phyloP scores from a whole-genome alignment of 257 asterid genomes.

The Solanum sejunctum region DNA sequence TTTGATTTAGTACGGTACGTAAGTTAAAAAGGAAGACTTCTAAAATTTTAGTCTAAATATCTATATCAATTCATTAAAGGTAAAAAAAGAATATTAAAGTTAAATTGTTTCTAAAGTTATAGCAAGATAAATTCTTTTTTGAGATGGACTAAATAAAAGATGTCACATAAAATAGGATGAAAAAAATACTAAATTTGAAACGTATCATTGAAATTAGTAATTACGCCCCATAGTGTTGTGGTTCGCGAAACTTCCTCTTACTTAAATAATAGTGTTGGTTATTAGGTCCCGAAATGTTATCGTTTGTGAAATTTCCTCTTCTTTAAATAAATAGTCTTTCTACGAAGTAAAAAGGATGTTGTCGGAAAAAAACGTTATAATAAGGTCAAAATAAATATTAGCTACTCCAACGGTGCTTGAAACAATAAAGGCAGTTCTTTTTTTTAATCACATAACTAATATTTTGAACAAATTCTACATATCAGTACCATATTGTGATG shows the following conservation, averaged over 20 bases:
- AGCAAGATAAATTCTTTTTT: too few species aligned
- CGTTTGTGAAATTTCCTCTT: background rate
- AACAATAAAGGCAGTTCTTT: background rate
- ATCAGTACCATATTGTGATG: background rate
- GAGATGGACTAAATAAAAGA: too few species aligned
- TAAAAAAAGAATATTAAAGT: too few species aligned
- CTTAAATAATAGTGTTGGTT: background rate
- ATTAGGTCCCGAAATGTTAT: background rate
- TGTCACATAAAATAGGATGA: too few species aligned
- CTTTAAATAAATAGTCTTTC: background rate
- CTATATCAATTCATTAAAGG: too few species aligned
- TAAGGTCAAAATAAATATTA: background rate
- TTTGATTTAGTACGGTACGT: too few species aligned
- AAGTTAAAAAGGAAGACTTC: too few species aligned
- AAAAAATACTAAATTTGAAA: too few species aligned
- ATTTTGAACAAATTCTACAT: background rate
- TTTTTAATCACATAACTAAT: background rate
- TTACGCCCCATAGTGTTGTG: background rate
- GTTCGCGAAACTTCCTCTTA: background rate
- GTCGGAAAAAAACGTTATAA: background rate
- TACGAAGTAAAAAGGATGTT: too few species aligned
- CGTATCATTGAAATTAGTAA: background rate
- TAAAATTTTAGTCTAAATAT: too few species aligned
- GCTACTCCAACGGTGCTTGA: background rate
- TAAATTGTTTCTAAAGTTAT: too few species aligned